phyloP scores from a whole-genome alignment of 1,284 basidiomycete genomes.

The Cystobasidium sp. region DNA sequence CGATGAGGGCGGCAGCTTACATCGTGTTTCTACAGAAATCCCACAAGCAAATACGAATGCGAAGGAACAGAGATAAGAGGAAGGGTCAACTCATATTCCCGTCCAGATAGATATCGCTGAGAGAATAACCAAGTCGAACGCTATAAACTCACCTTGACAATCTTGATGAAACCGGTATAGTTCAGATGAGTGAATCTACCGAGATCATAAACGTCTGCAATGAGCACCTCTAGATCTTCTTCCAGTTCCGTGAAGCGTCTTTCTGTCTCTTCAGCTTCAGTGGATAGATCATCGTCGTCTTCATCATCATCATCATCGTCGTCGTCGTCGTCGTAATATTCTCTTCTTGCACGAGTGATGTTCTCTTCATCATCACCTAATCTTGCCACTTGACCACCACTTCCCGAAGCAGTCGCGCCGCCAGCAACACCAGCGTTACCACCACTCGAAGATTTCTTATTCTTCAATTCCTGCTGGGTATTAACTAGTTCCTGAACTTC shows the following conservation, averaged over 20 bases:
- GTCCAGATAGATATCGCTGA: not conserved
- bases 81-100: slow-evolving; percentile 1
- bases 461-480: slow-evolving; percentile 3
- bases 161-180: slow-evolving; percentile 97
- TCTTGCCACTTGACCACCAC: slow-evolving; percentile 66
- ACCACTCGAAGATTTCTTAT: slow-evolving; percentile 22
- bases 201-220: slow-evolving; percentile 97
- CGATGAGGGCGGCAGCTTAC: too few relatives aligned
- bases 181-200: slow-evolving; percentile 61
- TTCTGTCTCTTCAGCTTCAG: slow-evolving; percentile 69
- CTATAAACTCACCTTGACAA: slow-evolving; percentile 69
- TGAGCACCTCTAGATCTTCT: slow-evolving; percentile 92
- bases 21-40: slow-evolving; percentile 68
- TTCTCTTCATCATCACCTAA: slow-evolving; percentile 70
- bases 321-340: slow-evolving; percentile 62
- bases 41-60: slow-evolving; percentile 3
- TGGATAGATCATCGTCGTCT: slow-evolving; percentile 62
- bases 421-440: slow-evolving; percentile 23
- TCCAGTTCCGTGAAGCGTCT: slow-evolving; percentile 87
- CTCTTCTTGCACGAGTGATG: slow-evolving; percentile 56
- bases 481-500: slow-evolving; percentile 32
- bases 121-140: not conserved
- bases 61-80: not conserved
- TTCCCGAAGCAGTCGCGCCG: slow-evolving; percentile 41
- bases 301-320: slow-evolving; percentile 61